These are phyloP conservation scores for Didymella glomerata DNA, from an alignment of 2,329 filamentous ascomycete genomes.

Conservation along the genomic window DNA sequence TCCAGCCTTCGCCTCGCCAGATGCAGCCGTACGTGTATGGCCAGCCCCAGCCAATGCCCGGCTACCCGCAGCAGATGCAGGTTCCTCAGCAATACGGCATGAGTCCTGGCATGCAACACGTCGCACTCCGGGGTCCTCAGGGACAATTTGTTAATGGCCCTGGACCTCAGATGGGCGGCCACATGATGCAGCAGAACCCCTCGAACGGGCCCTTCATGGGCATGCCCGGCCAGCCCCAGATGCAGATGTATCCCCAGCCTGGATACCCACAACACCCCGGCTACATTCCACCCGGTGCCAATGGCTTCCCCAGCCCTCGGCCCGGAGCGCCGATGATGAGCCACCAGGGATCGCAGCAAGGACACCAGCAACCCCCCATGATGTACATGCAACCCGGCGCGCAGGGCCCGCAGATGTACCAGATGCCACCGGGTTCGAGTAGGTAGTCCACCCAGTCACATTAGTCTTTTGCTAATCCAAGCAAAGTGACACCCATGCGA, in stretches of 20 bases:
- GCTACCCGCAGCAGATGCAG: slow-evolving; percentile 61
- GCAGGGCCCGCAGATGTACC: slow-evolving; percentile 78
- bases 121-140: slow-evolving; percentile 75
- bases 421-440: slow-evolving; percentile 77
- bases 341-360: slow-evolving; percentile 92
- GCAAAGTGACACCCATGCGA: slow-evolving; percentile 51
- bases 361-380: slow-evolving; percentile 68
- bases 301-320: slow-evolving; percentile 88
- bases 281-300: slow-evolving; percentile 65
- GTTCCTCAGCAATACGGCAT: slow-evolving; percentile 75
- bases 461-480: slow-evolving; percentile 19
- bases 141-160: slow-evolving; percentile 78
- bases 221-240: slow-evolving; percentile 73
- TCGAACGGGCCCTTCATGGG: slow-evolving; percentile 74
- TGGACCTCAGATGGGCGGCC: slow-evolving; percentile 71
- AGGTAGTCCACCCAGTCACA: slow-evolving; percentile 56
- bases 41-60: slow-evolving; percentile 63
- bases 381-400: slow-evolving; percentile 78
- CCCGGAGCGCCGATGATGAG: slow-evolving; percentile 89
- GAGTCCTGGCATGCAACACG: slow-evolving; percentile 73
- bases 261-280: slow-evolving; percentile 70
- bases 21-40: slow-evolving; percentile 75
- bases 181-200: slow-evolving; percentile 83
- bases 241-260: slow-evolving; percentile 81
- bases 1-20: slow-evolving; percentile 82